Conservation (phyloP, 2,329 filamentous ascomycete genomes). For the Parastagonospora avenae region DNA sequence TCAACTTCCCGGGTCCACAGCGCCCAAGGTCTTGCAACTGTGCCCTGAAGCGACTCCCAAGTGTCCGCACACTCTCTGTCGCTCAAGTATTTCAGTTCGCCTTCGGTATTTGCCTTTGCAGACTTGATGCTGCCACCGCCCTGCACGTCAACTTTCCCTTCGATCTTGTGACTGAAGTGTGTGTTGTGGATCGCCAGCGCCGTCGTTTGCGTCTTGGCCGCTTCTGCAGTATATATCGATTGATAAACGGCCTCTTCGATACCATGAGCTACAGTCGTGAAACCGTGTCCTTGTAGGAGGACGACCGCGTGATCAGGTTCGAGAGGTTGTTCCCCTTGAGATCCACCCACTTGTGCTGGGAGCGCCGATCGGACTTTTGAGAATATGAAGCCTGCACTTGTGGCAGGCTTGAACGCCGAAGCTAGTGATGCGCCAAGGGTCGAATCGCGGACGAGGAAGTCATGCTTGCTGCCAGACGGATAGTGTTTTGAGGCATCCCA, state of each 20-base stretch:
- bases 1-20: slow-evolving; percentile 52
- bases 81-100: slow-evolving; percentile 49
- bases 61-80: slow-evolving; percentile 50
- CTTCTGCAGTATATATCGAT: slow-evolving; percentile 50
- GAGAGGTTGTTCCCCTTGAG: slow-evolving; percentile 32
- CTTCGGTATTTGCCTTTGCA: slow-evolving; percentile 48
- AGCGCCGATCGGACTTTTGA: slow-evolving; percentile 45
- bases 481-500: slow-evolving; percentile 42
- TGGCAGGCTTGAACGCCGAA: slow-evolving; percentile 44
- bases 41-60: slow-evolving; percentile 44
- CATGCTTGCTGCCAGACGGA: slow-evolving; percentile 35
- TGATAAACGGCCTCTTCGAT: slow-evolving; percentile 55
- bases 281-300: slow-evolving; percentile 53
- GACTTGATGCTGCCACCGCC: slow-evolving; percentile 49
- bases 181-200: slow-evolving; percentile 44
- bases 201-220: slow-evolving; percentile 49
- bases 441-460: slow-evolving; percentile 42
- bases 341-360: slow-evolving; percentile 39
- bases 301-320: slow-evolving; percentile 45
- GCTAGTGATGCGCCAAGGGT: slow-evolving; percentile 44
- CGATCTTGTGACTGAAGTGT: slow-evolving; percentile 42
- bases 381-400: slow-evolving; percentile 45
- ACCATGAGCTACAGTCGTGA: slow-evolving; percentile 48
- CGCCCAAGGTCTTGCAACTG: slow-evolving; percentile 48
- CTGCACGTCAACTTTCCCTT: slow-evolving; percentile 48